Evolutionary conservation across 192 early-diverging fungal genomes (phyloP).

Genomic region (Entomortierella chlamydospora): DNA sequence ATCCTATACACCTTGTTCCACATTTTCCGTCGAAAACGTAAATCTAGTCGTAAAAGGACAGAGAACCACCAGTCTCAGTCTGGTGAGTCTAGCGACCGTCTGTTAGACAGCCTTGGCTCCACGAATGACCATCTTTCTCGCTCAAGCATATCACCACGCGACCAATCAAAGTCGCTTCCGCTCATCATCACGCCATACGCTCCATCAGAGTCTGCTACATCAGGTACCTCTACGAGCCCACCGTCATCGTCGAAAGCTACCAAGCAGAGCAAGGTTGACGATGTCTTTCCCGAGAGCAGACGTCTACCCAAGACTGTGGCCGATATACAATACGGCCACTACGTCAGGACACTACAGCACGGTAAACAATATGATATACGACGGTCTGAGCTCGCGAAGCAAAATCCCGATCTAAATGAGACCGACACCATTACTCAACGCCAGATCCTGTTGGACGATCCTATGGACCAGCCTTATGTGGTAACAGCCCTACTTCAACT

Average conservation of each 20-base stretch:
- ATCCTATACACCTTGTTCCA: too few relatives aligned
- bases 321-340: slow-evolving; percentile 27
- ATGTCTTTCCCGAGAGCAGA: slow-evolving; percentile 18
- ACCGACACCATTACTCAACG: not conserved
- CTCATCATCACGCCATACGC: too few relatives aligned
- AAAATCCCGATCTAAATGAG: not conserved
- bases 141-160: too few relatives aligned
- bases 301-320: slow-evolving; percentile 15
- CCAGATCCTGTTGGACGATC: not conserved
- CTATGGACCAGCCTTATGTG: not conserved
- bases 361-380: slow-evolving; percentile 34
- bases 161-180: too few relatives aligned
- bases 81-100: too few relatives aligned
- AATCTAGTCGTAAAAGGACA: too few relatives aligned
- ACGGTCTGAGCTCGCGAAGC: not conserved
- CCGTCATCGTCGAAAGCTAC: not conserved
- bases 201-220: not conserved
- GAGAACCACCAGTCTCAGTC: too few relatives aligned
- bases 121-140: too few relatives aligned
- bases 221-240: not conserved
- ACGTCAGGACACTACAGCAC: slow-evolving; percentile 21
- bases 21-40: too few relatives aligned
- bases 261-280: not conserved
- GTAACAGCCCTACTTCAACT: slow-evolving; percentile 9
- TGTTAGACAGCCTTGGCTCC: too few relatives aligned